These are phyloP conservation scores for Phialemoniopsis sp. DNA, from an alignment of 2,329 filamentous ascomycete species.

Conservation along the genomic window DNA sequence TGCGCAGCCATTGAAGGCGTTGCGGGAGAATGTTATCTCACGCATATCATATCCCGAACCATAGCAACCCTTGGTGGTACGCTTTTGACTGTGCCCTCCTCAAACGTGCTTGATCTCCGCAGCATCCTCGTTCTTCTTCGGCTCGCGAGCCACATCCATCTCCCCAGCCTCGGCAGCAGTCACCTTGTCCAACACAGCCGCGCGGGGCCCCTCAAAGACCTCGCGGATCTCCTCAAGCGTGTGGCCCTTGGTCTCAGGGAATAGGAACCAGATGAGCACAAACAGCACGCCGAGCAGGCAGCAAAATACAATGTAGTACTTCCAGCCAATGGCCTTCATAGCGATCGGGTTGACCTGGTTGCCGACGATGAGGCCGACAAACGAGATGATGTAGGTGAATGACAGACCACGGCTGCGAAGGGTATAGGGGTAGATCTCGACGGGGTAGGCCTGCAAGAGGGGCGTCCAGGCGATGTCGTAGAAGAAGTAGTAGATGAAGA, in stretches of 20 bases:
- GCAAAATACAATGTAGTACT: constrained; percentile 30
- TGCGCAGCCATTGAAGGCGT: too few species aligned
- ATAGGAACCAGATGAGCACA: constrained; percentile 25
- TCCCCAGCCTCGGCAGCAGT: too few species aligned
- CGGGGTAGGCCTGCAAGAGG: constrained; percentile 37
- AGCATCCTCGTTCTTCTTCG: too few species aligned
- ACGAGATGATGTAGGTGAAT: constrained; percentile 16
- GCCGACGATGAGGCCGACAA: constrained; percentile 25
- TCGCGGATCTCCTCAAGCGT: constrained; percentile 10
- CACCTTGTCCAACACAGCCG: too few species aligned
- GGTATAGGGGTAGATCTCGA: constrained; percentile 37
- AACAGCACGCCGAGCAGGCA: constrained; percentile 21
- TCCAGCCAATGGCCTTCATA: constrained; percentile 25
- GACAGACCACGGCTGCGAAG: constrained; percentile 27
- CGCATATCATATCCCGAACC: too few species aligned
- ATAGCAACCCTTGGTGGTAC: too few species aligned
- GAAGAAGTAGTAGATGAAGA: too few species aligned
- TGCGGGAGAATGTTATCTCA: too few species aligned
- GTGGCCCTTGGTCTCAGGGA: constrained; percentile 13
- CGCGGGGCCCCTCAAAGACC: constrained; percentile 22
- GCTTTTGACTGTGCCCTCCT: too few species aligned
- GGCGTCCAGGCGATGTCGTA: constrained; percentile 15
- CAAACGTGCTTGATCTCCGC: too few species aligned
- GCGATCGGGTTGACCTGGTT: constrained; percentile 35
- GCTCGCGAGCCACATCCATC: too few species aligned